Base-by-base conservation (phyloP, 225 moss, liverwort and hornwort genomes). In the Takakia lepidozioides region DNA sequence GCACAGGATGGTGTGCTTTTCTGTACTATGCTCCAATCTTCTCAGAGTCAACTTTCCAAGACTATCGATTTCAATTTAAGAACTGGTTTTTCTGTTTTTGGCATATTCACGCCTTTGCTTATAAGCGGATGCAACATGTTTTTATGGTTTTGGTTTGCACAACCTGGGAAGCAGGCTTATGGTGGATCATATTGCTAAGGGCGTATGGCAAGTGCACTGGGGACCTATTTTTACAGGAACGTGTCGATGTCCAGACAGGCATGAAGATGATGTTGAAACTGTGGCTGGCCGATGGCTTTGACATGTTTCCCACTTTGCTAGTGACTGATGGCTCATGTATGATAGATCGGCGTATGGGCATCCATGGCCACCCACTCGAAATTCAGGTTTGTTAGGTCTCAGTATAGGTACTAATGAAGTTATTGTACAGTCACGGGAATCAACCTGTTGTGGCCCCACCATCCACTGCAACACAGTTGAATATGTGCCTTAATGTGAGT, bases 341-440 rank as follows among this genome's bases (percentile, higher is more conserved):
- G 88, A 88, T 88, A 38, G 88, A 93, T 61, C 85, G 86, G 23
- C 88, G 86, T 13, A 71, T 93, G 93, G 93, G 88, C 58, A 93
- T 79, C 21, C 88, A 88, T 38, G 88, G 88, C 2, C 88, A 88
- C 61, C 86, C 86, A 38, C 80, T 93, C 8, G 88, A 93, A 61
- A 88, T 88, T 37, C 86, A 93, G 88, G 92, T 85, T 8, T 22
- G 13, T 58, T 46, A 32, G n/a, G n/a, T n/a, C n/a, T n/a, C n/a
- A n/a, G n/a, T n/a, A n/a, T n/a, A n/a, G n/a, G n/a, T n/a, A n/a
- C n/a, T n/a, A n/a, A n/a, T n/a, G n/a, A n/a, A n/a, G n/a, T n/a
- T n/a, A n/a, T n/a, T n/a, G n/a, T n/a, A n/a, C n/a, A n/a, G n/a
- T n/a, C n/a, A n/a, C n/a, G n/a, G n/a, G n/a, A n/a, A n/a, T n/a